These are phyloP conservation scores for Globisporangium middletonii DNA, from an alignment of 352 stramenopile genomes.

Conservation along the genomic window DNA sequence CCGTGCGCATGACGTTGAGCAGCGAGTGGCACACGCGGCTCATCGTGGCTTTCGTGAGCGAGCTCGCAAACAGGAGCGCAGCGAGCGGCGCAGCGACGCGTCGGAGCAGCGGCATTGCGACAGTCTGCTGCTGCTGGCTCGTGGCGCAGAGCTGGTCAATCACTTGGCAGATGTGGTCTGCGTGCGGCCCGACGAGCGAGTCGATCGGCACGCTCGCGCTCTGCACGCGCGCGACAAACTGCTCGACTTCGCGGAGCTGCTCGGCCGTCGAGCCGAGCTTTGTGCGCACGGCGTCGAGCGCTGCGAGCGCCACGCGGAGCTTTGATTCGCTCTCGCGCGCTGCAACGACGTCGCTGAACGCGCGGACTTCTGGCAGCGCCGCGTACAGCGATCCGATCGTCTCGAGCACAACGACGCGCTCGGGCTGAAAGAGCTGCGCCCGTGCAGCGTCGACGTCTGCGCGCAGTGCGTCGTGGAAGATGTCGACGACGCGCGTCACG, in stretches of 20 bases:
- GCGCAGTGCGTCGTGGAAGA: slow-evolving; percentile 43
- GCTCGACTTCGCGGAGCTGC: slow-evolving; percentile 49
- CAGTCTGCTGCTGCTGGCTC: slow-evolving; percentile 33
- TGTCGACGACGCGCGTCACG: slow-evolving; percentile 36
- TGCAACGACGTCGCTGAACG: slow-evolving; percentile 35
- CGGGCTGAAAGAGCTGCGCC: slow-evolving; percentile 32
- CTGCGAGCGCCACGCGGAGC: slow-evolving; percentile 21
- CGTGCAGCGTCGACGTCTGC: slow-evolving; percentile 26
- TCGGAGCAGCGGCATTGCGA: slow-evolving; percentile 30
- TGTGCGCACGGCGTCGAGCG: slow-evolving; percentile 27
- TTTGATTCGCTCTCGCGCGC: slow-evolving; percentile 25
- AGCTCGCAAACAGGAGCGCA: slow-evolving; percentile 29
- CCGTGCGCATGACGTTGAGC: slow-evolving; percentile 48
- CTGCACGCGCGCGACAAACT: slow-evolving; percentile 27
- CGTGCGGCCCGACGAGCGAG: slow-evolving; percentile 9
- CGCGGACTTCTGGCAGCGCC: slow-evolving; percentile 31
- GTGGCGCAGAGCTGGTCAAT: slow-evolving; percentile 44
- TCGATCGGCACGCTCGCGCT: background rate
- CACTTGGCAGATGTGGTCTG: slow-evolving; percentile 26
- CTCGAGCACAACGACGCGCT: slow-evolving; percentile 30
- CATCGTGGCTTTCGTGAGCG: slow-evolving; percentile 54
- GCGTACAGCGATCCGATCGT: slow-evolving; percentile 48
- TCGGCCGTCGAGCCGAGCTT: slow-evolving; percentile 35
- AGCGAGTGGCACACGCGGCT: slow-evolving; percentile 61
- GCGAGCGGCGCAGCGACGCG: slow-evolving; percentile 34